phyloP scores from a whole-genome alignment of 257 asterid species.

The Pogostemon cablin region DNA sequence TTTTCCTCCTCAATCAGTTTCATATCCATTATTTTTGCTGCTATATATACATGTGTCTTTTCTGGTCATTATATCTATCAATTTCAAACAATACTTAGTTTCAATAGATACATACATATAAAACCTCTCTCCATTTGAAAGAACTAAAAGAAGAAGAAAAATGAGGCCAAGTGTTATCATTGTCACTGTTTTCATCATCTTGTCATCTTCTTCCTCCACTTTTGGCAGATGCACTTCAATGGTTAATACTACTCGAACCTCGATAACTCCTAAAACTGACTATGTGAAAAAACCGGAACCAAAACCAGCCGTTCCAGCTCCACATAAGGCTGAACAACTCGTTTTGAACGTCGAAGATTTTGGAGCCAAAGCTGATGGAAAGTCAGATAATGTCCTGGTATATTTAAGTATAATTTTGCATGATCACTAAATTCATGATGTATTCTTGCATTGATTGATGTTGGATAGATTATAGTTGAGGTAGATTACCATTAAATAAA shows the following conservation, averaged over 20 bases:
- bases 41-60: neutral
- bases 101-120: neutral
- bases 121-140: neutral
- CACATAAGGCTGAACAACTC: neutral
- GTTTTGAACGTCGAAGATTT: slow-evolving; percentile 55
- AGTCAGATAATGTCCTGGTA: slow-evolving; percentile 69
- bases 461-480: slow-evolving; percentile 33
- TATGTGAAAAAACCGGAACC: slow-evolving; percentile 27
- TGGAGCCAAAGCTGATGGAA: slow-evolving; percentile 77
- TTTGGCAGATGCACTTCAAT: slow-evolving; percentile 30
- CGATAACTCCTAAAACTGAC: neutral
- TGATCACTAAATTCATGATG: neutral
- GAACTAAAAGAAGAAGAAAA: slow-evolving; percentile 15
- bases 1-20: neutral
- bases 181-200: slow-evolving; percentile 36
- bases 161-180: slow-evolving; percentile 39
- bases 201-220: slow-evolving; percentile 40
- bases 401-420: neutral
- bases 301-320: slow-evolving; percentile 17
- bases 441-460: neutral
- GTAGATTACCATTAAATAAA: slow-evolving; percentile 20
- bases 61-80: slow-evolving; percentile 24
- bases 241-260: slow-evolving; percentile 6
- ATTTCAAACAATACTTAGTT: neutral
- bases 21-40: slow-evolving; percentile 19